Evolutionary conservation across 2,329 filamentous ascomycete species (phyloP), one percentile per base, ranked within the genome.

Genomic region (Penicillium digitatum): DNA sequence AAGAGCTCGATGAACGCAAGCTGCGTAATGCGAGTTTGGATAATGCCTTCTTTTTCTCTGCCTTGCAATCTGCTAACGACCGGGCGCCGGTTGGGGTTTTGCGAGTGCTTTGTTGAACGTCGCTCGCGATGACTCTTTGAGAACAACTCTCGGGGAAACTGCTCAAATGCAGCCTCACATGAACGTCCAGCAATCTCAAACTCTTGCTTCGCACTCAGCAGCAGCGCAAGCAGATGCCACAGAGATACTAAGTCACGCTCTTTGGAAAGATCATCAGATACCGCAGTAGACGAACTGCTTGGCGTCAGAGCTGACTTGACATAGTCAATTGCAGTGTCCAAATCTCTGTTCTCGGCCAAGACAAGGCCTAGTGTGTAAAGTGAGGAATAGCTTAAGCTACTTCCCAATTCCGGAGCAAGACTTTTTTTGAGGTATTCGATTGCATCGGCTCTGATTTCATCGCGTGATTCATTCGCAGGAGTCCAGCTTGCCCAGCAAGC

Each of bases 11-110:
- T 74, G 20, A 99, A 81, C 4, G 88, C 82, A 56, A 99, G 79
- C 67, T 97, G 92, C 11, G 93, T 96, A 84, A 97, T 95, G 72
- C 95, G 95, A 58, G 96, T 86, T 72, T 97, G 89, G n/a, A 99
- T 75, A 39, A 99, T 87, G 46, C 84, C 83, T 71, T 92, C 89
- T 68, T 91, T 95, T 69, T 97, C 92, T 26, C 85, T 84, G 55
- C 86, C 84, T 59, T 90, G 87, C 85, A 96, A 89, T 42, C 89
- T 85, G 61, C 93, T 88, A 0, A 95, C 61, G 81, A 44, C 89
- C 69, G 3, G 86, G 84, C 59, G 68, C 38, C 63, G 66, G 10
- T 62, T 52, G 27, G 58, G 60, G 22, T 63, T 61, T 12, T 68
- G 62, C 7, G 59, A 61, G 27, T 69, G 59, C 52, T 65, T 66